Evolutionary conservation across 371 early-diverging fungal species (phyloP).

Genomic region (Catenaria anguillulae): DNA sequence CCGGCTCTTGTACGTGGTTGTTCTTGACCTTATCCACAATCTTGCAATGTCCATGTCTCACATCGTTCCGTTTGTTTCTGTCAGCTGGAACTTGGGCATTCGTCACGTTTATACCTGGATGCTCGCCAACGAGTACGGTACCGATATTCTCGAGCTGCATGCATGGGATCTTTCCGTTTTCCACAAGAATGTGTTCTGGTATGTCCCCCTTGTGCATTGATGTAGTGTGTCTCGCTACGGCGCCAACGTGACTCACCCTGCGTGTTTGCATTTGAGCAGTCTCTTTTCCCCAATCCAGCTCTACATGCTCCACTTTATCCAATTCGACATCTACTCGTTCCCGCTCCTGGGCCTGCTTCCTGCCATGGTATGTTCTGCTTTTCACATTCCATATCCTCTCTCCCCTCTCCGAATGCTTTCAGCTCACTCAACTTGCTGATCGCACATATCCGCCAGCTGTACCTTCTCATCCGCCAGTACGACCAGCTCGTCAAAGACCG

Average conservation of each 20-base stretch:
- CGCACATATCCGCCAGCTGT: background rate
- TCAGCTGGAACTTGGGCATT: no score
- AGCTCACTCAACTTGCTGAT: background rate
- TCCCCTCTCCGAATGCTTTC: background rate
- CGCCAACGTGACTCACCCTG: no score
- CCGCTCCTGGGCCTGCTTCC: background rate
- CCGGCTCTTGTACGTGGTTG: no score
- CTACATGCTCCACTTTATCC: background rate
- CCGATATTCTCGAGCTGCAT: background rate
- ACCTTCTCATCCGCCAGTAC: background rate
- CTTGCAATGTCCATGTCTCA: no score
- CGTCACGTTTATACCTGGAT: no score
- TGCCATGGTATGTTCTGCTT: background rate
- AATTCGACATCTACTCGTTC: background rate
- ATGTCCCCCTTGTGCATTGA: background rate
- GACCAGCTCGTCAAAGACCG: background rate
- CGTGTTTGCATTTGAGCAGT: no score
- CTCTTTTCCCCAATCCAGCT: background rate
- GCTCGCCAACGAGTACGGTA: no score
- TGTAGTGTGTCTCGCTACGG: no score
- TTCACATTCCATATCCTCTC: no score
- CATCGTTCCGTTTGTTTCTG: no score
- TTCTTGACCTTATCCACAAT: no score
- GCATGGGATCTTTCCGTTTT: background rate
- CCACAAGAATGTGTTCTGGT: background rate